These are phyloP conservation scores for Axilococcus clingmanii DNA, from an alignment of 139 green algal genomes.

Conservation along the genomic window DNA sequence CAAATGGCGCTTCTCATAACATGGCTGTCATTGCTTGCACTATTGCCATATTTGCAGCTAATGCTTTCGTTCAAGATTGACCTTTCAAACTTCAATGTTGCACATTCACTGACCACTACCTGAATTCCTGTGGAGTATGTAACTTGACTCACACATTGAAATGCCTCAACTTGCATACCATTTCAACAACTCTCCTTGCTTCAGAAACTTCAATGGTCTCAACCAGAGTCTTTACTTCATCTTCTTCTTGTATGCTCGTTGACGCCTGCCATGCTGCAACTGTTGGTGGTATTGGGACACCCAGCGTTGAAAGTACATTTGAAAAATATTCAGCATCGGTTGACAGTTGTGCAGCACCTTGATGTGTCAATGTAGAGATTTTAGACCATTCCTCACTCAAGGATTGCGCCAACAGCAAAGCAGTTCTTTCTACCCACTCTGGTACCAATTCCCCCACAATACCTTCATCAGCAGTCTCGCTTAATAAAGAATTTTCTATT, in stretches of 20 bases:
- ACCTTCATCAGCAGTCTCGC: constrained; percentile 30
- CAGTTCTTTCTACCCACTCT: constrained; percentile 68
- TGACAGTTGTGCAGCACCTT: constrained; percentile 68
- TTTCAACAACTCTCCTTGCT: constrained; percentile 8
- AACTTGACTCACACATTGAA: not conserved
- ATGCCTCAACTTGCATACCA: constrained; percentile 23
- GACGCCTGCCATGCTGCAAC: constrained; percentile 61
- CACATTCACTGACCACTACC: too few species aligned
- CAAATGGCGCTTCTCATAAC: too few species aligned
- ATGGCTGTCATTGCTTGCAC: too few species aligned
- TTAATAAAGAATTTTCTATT: constrained; percentile 54
- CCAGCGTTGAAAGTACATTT: constrained; percentile 82
- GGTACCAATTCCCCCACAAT: constrained; percentile 50
- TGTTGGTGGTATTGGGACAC: constrained; percentile 43
- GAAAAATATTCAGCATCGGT: constrained; percentile 91
- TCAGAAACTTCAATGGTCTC: constrained; percentile 16
- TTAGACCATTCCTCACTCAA: constrained; percentile 37
- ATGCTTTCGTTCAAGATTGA: too few species aligned
- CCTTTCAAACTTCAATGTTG: too few species aligned
- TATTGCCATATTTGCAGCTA: too few species aligned
- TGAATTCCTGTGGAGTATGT: too few species aligned
- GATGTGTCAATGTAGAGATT: constrained; percentile 31
- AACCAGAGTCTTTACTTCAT: constrained; percentile 15
- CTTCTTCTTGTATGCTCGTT: constrained; percentile 11
- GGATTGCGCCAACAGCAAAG: constrained; percentile 10